Evolutionary conservation across 2,329 filamentous ascomycete species (phyloP).

Genomic region (Venturia carpophila): DNA sequence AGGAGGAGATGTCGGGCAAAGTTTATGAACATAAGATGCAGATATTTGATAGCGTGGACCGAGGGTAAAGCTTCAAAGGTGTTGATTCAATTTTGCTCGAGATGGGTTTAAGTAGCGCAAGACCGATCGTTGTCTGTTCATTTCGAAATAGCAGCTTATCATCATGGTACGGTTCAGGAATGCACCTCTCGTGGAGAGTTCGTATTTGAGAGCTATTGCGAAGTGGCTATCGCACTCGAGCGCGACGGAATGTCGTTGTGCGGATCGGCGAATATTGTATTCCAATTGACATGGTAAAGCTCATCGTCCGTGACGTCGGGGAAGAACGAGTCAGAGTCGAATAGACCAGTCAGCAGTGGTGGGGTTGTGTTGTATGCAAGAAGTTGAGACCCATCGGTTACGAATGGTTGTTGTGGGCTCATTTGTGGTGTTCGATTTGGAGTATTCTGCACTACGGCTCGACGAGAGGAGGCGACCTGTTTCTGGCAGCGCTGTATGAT

Average conservation of each 20-base stretch:
- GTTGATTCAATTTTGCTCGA: neutral
- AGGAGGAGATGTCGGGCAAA: neutral
- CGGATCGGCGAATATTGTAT: neutral
- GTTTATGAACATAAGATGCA: neutral
- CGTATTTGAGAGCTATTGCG: neutral
- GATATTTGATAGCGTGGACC: neutral
- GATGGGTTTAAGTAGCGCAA: neutral
- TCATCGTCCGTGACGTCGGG: neutral
- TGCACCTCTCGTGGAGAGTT: neutral
- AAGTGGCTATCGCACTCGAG: neutral
- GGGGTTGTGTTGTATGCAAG: neutral
- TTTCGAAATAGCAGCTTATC: neutral
- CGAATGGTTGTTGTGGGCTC: neutral
- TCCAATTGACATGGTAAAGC: slow-evolving; percentile 1
- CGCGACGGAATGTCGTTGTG: neutral
- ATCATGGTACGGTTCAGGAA: neutral
- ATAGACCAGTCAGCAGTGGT: neutral
- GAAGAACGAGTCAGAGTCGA: neutral
- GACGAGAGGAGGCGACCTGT: slow-evolving; percentile 23
- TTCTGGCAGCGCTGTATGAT: slow-evolving; percentile 27
- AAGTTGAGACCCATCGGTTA: neutral
- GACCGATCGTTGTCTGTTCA: neutral
- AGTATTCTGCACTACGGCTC: neutral
- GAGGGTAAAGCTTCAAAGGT: slow-evolving; percentile 14
- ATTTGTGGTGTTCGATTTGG: slow-evolving; percentile 3